phyloP scores from a whole-genome alignment of 257 asterid species.

The Ajuga chamaepitys region DNA sequence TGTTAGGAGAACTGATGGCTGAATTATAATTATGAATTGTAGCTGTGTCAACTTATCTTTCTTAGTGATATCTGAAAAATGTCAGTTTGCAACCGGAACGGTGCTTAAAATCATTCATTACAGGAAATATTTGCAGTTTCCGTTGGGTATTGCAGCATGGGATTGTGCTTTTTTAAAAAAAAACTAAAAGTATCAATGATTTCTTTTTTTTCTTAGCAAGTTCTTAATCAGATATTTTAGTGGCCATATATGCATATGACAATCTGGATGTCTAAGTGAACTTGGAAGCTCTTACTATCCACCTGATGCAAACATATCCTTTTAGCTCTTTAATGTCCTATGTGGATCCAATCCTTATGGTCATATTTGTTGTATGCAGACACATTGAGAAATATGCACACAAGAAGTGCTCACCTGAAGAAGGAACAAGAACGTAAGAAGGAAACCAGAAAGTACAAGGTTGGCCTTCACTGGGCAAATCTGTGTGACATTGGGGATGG shows the following conservation, averaged over 20 bases:
- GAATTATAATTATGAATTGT: conserved; percentile 10
- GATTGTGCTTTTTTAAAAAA: conserved; percentile 5
- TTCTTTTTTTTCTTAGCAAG: background rate
- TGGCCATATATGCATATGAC: background rate
- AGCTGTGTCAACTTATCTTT: conserved; percentile 15
- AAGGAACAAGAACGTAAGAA: conserved; percentile 56
- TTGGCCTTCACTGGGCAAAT: conserved; percentile 22
- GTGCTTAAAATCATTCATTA: background rate
- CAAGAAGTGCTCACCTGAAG: conserved; percentile 56
- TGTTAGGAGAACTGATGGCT: background rate
- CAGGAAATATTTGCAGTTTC: background rate
- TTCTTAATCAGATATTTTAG: conserved; percentile 12
- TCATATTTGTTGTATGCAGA: conserved; percentile 35
- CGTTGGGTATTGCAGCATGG: background rate
- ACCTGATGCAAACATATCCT: background rate
- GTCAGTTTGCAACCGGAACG: conserved; percentile 1
- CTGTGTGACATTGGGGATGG: background rate
- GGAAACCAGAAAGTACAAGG: conserved; percentile 70
- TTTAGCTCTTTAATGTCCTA: conserved; percentile 11
- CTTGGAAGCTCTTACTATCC: conserved; percentile 9
- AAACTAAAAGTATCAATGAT: background rate
- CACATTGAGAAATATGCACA: conserved; percentile 28
- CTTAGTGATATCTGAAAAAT: background rate
- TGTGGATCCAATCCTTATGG: conserved; percentile 9
- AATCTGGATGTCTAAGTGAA: conserved; percentile 2